Conservation (phyloP, 768 basidiomycete genomes). For the Butyriboletus loyo region DNA sequence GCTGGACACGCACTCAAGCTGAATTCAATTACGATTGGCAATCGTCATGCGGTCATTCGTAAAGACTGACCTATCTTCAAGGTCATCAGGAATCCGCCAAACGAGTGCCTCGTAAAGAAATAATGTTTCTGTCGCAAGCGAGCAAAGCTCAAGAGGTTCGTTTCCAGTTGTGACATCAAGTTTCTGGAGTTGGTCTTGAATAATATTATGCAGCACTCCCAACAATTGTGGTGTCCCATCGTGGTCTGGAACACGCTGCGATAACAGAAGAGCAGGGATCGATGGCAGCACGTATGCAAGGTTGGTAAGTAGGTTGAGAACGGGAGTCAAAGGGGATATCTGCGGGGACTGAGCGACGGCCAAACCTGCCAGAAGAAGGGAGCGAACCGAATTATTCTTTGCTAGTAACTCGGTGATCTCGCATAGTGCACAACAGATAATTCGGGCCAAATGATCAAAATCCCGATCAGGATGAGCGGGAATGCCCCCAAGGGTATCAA, state of each 20-base stretch:
- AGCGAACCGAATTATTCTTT: slow-evolving; percentile 40
- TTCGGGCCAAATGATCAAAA: slow-evolving; percentile 18
- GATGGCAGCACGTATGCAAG: slow-evolving; percentile 49
- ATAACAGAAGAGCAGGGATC: slow-evolving; percentile 40
- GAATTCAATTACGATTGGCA: not conserved
- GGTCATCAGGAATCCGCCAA: slow-evolving; percentile 45
- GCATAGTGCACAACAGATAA: slow-evolving; percentile 37
- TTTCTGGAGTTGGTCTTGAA: slow-evolving; percentile 38
- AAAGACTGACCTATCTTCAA: slow-evolving; percentile 33
- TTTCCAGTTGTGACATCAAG: slow-evolving; percentile 31
- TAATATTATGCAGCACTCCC: slow-evolving; percentile 38
- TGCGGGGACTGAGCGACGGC: slow-evolving; percentile 24
- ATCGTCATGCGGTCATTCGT: not conserved
- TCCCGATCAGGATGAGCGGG: slow-evolving; percentile 16
- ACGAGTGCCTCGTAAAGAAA: slow-evolving; percentile 54
- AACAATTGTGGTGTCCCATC: slow-evolving; percentile 36
- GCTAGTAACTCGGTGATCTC: slow-evolving; percentile 40
- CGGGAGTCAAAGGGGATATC: slow-evolving; percentile 45
- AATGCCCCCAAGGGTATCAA: slow-evolving; percentile 28
- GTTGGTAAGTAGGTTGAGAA: slow-evolving; percentile 51
- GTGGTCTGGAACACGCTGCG: slow-evolving; percentile 22
- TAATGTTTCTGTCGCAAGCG: slow-evolving; percentile 42
- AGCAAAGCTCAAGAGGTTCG: slow-evolving; percentile 20
- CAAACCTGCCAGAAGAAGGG: not conserved
- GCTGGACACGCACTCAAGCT: slow-evolving; percentile 42